phyloP scores from a whole-genome alignment of 768 basidiomycete genomes.

The Suillus decipiens region DNA sequence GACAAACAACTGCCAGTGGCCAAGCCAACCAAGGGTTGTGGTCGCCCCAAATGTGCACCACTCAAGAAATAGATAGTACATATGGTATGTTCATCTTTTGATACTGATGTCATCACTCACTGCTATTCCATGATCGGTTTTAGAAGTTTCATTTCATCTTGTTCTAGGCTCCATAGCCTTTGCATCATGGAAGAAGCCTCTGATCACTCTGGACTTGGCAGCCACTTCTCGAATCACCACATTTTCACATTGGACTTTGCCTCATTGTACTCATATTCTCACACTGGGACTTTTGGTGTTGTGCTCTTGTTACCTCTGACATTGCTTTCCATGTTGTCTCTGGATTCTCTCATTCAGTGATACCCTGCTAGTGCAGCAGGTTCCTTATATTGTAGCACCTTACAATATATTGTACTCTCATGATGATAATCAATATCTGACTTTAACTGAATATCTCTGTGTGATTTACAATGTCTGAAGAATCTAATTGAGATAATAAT shows the following conservation, averaged over 20 bases:
- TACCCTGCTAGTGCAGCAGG: background rate
- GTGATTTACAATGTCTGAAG: background rate
- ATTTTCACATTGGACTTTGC: background rate
- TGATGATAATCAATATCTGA: background rate
- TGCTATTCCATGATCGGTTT: no score
- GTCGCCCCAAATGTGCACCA: background rate
- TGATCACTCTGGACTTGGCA: no score
- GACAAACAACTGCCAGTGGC: background rate
- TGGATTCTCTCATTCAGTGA: background rate
- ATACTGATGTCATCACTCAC: background rate
- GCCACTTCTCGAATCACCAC: no score
- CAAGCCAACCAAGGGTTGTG: background rate
- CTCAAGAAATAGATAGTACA: background rate
- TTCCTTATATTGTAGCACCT: background rate
- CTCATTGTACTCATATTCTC: background rate
- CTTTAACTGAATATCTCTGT: background rate
- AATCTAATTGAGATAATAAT: no score
- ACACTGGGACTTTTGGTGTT: background rate
- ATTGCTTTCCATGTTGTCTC: background rate
- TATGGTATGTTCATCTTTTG: background rate
- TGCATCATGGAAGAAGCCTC: no score
- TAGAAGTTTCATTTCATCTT: no score
- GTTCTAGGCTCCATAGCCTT: no score
- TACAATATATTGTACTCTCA: background rate
- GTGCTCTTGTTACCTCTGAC: background rate